A percentile compares a stretch with the other conserved stretches of the same genome.
Conservation (phyloP, 2,329 filamentous ascomycete genomes). For the Ceratocystis destructans region DNA sequence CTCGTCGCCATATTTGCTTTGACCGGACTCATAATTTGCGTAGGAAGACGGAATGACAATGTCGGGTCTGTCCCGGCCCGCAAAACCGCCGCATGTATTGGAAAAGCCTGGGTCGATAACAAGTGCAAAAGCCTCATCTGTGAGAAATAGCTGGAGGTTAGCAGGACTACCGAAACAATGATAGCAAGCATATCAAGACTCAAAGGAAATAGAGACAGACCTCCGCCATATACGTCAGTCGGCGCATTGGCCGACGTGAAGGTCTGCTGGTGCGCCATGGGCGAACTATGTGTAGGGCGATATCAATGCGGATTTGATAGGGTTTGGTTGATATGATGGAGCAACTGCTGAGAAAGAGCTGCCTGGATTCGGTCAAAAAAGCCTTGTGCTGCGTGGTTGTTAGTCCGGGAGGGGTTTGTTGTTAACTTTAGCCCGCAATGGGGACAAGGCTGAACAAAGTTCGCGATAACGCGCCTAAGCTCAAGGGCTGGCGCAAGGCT, state of each 20-base stretch:
- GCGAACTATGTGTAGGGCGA: constrained; percentile 18
- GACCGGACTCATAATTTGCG: constrained; percentile 41
- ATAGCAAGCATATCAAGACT: background rate
- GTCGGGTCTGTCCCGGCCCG: constrained; percentile 94
- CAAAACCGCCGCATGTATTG: constrained; percentile 84
- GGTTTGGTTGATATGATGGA: background rate
- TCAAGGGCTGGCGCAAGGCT: too few relatives aligned
- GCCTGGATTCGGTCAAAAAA: background rate
- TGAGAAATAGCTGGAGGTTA: constrained; percentile 7
- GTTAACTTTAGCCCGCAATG: background rate
- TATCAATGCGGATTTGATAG: background rate
- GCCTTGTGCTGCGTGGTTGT: background rate
- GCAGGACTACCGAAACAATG: background rate
- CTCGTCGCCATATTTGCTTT: constrained; percentile 76
- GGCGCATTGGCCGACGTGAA: constrained; percentile 26
- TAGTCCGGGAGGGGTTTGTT: background rate
- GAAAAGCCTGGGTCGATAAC: constrained; percentile 92
- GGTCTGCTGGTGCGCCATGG: constrained; percentile 38
- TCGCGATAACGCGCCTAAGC: background rate
- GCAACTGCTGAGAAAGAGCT: too few relatives aligned
- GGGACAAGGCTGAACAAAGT: constrained; percentile 5
- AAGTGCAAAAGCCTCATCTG: constrained; percentile 94
- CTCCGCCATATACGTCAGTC: constrained; percentile 51
- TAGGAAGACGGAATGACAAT: constrained; percentile 86
- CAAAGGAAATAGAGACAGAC: constrained; percentile 27